Percentiles rank a stretch among this genome's conserved stretches.
These are phyloP conservation scores for Acrocalymma vagum DNA, from an alignment of 2,329 filamentous ascomycete genomes.

Conservation along the genomic window DNA sequence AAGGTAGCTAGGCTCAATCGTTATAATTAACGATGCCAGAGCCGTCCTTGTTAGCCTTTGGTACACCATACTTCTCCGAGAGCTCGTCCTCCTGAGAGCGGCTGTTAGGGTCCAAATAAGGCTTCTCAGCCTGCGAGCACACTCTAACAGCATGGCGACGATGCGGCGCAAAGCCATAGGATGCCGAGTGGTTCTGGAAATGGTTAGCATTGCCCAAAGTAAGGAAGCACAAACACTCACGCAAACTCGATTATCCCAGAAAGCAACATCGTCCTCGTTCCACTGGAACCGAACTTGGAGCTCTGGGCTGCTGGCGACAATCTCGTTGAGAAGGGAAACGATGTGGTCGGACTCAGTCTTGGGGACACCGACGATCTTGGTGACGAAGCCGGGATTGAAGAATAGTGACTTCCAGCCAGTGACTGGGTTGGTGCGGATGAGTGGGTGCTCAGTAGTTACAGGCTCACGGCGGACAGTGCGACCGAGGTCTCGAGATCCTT, in stretches of 20 bases:
- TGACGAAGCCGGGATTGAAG: constrained; percentile 67
- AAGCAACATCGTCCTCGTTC: constrained; percentile 70
- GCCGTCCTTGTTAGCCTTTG: constrained; percentile 64
- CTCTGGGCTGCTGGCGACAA: constrained; percentile 69
- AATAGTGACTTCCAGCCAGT: constrained; percentile 70
- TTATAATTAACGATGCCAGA: constrained; percentile 66
- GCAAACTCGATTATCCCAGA: constrained; percentile 72
- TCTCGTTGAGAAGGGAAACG: constrained; percentile 61
- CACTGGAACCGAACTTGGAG: constrained; percentile 73
- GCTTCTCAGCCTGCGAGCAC: constrained; percentile 56
- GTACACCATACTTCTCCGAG: constrained; percentile 56
- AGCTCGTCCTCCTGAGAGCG: constrained; percentile 65
- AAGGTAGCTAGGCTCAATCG: constrained; percentile 45
- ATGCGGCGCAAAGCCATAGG: constrained; percentile 66
- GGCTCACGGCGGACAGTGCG: constrained; percentile 62
- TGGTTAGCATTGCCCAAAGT: constrained; percentile 6
- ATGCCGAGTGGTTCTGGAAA: constrained; percentile 60
- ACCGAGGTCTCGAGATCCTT: constrained; percentile 59
- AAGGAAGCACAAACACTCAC: constrained; percentile 38
- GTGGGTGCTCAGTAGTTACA: constrained; percentile 63
- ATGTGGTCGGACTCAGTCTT: constrained; percentile 64
- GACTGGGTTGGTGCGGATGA: constrained; percentile 67
- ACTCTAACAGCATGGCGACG: constrained; percentile 64
- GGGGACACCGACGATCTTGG: constrained; percentile 65
- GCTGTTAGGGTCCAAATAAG: constrained; percentile 54